These are phyloP conservation scores for Elsinoe fawcettii DNA, from an alignment of 2,329 filamentous ascomycete species.

Conservation along the genomic window DNA sequence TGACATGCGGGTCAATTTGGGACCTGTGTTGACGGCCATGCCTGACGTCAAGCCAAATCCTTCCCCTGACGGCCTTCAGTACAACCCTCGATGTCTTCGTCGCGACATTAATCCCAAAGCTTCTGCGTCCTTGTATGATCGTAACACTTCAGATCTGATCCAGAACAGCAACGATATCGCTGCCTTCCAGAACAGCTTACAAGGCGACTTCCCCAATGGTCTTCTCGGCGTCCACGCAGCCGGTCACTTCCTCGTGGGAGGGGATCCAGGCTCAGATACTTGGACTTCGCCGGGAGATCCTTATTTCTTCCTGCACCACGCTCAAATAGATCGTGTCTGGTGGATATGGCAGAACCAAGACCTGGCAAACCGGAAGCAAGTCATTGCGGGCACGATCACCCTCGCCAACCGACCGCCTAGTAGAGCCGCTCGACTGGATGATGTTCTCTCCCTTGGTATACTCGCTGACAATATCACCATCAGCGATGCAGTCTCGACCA, in stretches of 20 bases:
- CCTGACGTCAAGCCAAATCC: constrained; percentile 27
- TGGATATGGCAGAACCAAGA: constrained; percentile 46
- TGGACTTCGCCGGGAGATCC: constrained; percentile 40
- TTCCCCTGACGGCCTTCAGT: constrained; percentile 24
- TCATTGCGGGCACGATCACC: constrained; percentile 21
- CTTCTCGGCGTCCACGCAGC: constrained; percentile 35
- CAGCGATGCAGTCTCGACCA: not conserved
- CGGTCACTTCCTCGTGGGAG: constrained; percentile 42
- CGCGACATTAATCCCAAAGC: constrained; percentile 30
- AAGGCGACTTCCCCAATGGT: constrained; percentile 20
- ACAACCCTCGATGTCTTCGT: constrained; percentile 31
- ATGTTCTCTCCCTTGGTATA: not conserved
- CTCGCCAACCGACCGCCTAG: not conserved
- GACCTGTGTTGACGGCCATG: constrained; percentile 39
- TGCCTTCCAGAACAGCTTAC: constrained; percentile 24
- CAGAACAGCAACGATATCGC: constrained; percentile 18
- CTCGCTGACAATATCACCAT: not conserved
- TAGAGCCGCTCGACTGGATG: not conserved
- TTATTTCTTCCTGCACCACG: constrained; percentile 43
- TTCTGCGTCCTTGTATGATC: constrained; percentile 17
- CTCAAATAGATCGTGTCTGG: constrained; percentile 41
- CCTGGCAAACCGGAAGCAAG: constrained; percentile 28
- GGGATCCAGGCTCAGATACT: constrained; percentile 39
- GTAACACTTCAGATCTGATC: constrained; percentile 21
- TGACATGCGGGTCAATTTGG: constrained; percentile 39